Evolutionary conservation across 148 eudicot genomes (phyloP).

Genomic region (Salicornia ramosissima): DNA sequence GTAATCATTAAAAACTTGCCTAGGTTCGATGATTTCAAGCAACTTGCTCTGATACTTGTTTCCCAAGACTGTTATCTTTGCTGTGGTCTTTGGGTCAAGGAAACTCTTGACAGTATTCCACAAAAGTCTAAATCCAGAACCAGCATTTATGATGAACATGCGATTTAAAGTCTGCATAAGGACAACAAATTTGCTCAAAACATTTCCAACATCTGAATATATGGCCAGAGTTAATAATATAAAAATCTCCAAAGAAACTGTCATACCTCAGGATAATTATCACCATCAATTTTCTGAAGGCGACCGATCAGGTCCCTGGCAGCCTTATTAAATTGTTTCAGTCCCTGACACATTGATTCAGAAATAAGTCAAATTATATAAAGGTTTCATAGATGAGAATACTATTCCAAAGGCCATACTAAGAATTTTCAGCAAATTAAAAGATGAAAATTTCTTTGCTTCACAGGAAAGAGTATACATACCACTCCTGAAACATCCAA

Average conservation of each 20-base stretch:
- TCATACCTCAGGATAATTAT: slow-evolving; percentile 90
- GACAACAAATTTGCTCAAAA: slow-evolving; percentile 12
- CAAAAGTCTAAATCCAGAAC: slow-evolving; percentile 85
- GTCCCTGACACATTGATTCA: slow-evolving; percentile 48
- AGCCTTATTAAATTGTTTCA: slow-evolving; percentile 74
- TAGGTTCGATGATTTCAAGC: slow-evolving; percentile 84
- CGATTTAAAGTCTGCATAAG: slow-evolving; percentile 71
- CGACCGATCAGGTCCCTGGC: slow-evolving; percentile 77
- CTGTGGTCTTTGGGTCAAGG: slow-evolving; percentile 87
- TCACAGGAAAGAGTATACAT: slow-evolving; percentile 27
- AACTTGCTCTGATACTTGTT: slow-evolving; percentile 88
- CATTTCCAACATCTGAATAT: background rate
- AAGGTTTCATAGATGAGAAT: background rate
- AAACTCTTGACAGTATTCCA: slow-evolving; percentile 89
- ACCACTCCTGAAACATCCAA: slow-evolving; percentile 97
- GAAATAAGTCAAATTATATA: slow-evolving; percentile 12
- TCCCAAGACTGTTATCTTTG: slow-evolving; percentile 85
- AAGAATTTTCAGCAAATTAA: background rate
- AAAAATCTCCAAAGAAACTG: background rate
- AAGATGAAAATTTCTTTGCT: background rate
- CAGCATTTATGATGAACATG: slow-evolving; percentile 99
- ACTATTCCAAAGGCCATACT: background rate
- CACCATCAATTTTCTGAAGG: slow-evolving; percentile 93
- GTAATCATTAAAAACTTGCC: slow-evolving; percentile 33
- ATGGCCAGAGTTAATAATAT: background rate